These are phyloP conservation scores for Murraya paniculata DNA, from an alignment of 345 rosid genomes.

Conservation along the genomic window DNA sequence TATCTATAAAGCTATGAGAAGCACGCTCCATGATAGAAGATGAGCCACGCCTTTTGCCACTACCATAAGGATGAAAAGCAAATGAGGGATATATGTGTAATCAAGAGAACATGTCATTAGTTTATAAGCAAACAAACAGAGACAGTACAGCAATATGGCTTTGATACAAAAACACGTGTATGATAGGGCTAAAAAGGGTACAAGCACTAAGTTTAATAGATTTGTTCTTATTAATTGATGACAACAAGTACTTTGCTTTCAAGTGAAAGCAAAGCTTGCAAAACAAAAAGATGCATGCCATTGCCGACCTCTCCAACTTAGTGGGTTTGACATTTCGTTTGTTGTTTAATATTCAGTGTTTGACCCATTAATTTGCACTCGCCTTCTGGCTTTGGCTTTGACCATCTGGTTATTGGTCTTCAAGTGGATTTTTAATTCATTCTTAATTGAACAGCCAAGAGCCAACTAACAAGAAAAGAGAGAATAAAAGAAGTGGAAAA, in stretches of 20 bases:
- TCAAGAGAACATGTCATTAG: neutral
- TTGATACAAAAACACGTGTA: conserved; percentile 26
- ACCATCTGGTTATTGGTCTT: conserved; percentile 14
- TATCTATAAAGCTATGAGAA: neutral
- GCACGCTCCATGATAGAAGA: conserved; percentile 16
- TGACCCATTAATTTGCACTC: conserved; percentile 22
- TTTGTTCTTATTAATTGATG: neutral
- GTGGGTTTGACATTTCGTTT: conserved; percentile 32
- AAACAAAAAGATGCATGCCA: conserved; percentile 19
- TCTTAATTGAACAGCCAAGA: conserved; percentile 14
- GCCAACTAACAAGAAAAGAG: neutral
- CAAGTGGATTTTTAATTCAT: neutral
- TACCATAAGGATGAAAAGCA: neutral
- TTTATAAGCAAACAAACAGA: conserved; percentile 10
- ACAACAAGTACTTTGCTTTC: conserved; percentile 17
- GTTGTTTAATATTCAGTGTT: conserved; percentile 18
- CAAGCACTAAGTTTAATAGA: neutral
- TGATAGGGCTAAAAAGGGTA: conserved; percentile 12
- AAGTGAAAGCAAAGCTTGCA: conserved; percentile 21
- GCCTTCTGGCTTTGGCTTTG: conserved; percentile 11
- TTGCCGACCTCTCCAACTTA: conserved; percentile 10
- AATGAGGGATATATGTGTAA: neutral
- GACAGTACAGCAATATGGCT: neutral
- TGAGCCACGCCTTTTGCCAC: conserved; percentile 25
- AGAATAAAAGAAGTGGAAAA: neutral